Percentiles rank a stretch among this genome's conserved stretches.
Evolutionary conservation across 495 filamentous ascomycete species (phyloP).

Genomic region (Penicillium simplicissimum): DNA sequence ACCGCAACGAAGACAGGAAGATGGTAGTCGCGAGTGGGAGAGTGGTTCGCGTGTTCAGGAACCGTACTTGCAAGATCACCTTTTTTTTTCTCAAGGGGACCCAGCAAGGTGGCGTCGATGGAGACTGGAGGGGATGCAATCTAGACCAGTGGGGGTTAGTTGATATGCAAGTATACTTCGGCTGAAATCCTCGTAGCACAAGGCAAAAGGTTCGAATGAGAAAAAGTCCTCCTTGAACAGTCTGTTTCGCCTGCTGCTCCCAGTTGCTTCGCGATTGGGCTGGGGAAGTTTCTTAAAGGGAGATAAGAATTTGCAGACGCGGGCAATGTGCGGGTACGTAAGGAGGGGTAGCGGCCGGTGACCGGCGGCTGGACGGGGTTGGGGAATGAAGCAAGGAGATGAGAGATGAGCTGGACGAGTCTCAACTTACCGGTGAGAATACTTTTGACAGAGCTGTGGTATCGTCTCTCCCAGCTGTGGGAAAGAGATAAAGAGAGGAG

Average conservation of each 20-base stretch:
- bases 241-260: background rate
- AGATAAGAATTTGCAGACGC: constrained; percentile 27
- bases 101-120: constrained; percentile 26
- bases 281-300: background rate
- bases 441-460: background rate
- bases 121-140: constrained; percentile 22
- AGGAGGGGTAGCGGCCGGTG: constrained; percentile 19
- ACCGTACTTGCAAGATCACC: constrained; percentile 13
- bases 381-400: background rate
- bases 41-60: constrained; percentile 7
- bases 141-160: constrained; percentile 32
- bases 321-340: constrained; percentile 17
- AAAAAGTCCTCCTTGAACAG: background rate
- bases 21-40: background rate
- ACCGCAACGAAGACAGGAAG: background rate
- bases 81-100: constrained; percentile 18
- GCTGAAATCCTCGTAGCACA: background rate
- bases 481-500: background rate
- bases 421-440: background rate
- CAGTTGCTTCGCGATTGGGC: background rate
- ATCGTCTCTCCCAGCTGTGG: background rate
- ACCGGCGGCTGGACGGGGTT: background rate
- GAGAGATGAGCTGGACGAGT: background rate
- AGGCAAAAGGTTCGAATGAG: background rate
- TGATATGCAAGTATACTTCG: constrained; percentile 18